Conservation (phyloP, 2,329 filamentous ascomycete species). For the Ceratocystis smalleyi region DNA sequence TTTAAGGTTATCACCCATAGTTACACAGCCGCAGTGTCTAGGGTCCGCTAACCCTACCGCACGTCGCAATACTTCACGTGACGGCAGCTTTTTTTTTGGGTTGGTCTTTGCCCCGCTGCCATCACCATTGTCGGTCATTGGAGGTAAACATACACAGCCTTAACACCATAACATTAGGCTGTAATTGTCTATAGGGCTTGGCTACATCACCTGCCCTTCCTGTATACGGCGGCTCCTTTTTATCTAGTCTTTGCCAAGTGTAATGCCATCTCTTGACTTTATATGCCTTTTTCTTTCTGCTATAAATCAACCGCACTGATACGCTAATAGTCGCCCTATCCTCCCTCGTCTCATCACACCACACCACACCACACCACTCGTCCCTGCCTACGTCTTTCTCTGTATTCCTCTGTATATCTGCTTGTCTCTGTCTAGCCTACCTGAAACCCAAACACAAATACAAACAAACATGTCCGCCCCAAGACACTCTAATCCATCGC, state of each 20-base stretch:
- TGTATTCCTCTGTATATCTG: background rate
- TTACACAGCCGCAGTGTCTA: background rate
- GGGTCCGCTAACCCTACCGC: background rate
- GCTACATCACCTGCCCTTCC: background rate
- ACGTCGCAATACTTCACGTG: background rate
- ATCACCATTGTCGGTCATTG: background rate
- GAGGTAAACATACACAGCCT: background rate
- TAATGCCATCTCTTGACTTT: background rate
- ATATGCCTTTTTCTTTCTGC: background rate
- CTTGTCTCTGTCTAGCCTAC: too few relatives aligned
- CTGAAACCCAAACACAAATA: background rate
- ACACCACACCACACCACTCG: background rate
- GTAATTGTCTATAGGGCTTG: background rate
- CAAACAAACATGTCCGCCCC: background rate
- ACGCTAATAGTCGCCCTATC: background rate
- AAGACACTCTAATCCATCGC: slow-evolving; percentile 5
- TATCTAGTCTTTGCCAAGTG: background rate
- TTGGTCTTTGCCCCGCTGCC: background rate
- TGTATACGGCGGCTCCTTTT: background rate
- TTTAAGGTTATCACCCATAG: background rate
- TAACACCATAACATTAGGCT: background rate
- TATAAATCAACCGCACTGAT: background rate
- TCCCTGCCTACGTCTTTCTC: background rate
- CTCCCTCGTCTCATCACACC: background rate
- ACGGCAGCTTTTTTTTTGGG: background rate